A percentile compares a stretch with the other conserved stretches of the same genome.
Conservation (phyloP, 768 basidiomycete species). For the Basidioascus undulatus region DNA sequence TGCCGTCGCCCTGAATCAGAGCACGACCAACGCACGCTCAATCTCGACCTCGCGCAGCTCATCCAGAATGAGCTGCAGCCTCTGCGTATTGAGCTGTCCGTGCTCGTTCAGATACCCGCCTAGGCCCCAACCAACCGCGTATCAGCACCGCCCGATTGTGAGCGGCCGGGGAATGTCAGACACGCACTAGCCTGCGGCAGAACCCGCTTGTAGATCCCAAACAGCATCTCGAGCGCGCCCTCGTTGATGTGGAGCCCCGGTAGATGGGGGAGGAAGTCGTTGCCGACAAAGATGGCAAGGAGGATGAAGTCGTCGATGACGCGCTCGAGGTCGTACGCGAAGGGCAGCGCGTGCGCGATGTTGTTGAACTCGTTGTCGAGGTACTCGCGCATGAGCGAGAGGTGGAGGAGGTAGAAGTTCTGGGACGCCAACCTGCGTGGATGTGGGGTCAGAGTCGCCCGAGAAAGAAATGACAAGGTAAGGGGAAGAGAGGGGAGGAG, state of each 20-base stretch:
- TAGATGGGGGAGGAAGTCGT: slow-evolving; percentile 88
- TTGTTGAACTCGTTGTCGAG: slow-evolving; percentile 75
- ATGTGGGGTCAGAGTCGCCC: background rate
- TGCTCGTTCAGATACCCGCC: slow-evolving; percentile 84
- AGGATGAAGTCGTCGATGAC: slow-evolving; percentile 96
- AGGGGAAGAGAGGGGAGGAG: background rate
- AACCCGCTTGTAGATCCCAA: slow-evolving; percentile 84
- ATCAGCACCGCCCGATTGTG: background rate
- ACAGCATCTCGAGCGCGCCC: slow-evolving; percentile 76
- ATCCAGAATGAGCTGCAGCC: slow-evolving; percentile 66
- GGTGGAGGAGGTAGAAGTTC: slow-evolving; percentile 83
- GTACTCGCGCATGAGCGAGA: slow-evolving; percentile 88
- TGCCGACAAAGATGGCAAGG: slow-evolving; percentile 88
- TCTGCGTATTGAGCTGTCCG: slow-evolving; percentile 50
- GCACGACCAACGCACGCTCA: too few species aligned
- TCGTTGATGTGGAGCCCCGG: slow-evolving; percentile 95
- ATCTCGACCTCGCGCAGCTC: slow-evolving; percentile 72
- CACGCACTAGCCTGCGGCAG: slow-evolving; percentile 41
- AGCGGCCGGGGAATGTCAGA: slow-evolving; percentile 9
- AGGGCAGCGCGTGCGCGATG: slow-evolving; percentile 32
- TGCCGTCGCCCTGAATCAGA: too few species aligned
- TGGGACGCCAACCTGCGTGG: slow-evolving; percentile 47
- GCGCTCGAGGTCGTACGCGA: slow-evolving; percentile 71
- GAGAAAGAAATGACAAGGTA: background rate
- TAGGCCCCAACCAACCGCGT: slow-evolving; percentile 17